Conservation (phyloP, 345 rosid genomes). For the Sonneratia caseolaris region DNA sequence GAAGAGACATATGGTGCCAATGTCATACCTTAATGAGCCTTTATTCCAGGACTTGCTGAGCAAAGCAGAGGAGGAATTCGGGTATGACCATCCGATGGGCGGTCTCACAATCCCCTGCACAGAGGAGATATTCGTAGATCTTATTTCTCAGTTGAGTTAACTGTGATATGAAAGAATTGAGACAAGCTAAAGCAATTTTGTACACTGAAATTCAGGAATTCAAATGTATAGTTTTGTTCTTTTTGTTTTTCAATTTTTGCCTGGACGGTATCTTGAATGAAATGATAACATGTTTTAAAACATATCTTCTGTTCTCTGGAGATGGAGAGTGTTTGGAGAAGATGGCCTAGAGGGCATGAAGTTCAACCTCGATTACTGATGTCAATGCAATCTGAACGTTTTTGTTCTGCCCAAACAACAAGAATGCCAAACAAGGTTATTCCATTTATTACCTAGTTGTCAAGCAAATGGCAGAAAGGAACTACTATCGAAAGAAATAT, state of each 20-base stretch:
- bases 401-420: no score
- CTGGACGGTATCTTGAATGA: neutral
- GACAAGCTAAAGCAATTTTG: neutral
- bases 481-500: no score
- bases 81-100: conserved; percentile 31
- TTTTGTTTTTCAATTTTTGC: neutral
- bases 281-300: neutral
- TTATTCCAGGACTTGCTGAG: conserved; percentile 25
- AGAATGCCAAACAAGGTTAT: no score
- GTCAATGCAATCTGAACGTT: no score
- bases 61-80: conserved; percentile 29
- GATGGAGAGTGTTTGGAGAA: no score
- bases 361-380: no score
- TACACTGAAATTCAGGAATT: neutral
- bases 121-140: conserved; percentile 23
- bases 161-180: neutral
- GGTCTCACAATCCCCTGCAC: conserved; percentile 31
- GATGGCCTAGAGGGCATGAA: no score
- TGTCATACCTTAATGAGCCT: conserved; percentile 28
- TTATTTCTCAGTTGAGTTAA: conserved; percentile 19
- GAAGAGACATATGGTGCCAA: conserved; percentile 18
- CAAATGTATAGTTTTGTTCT: neutral
- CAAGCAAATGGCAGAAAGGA: no score
- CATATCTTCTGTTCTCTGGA: no score
- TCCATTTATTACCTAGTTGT: no score